Percentiles rank a stretch among this genome's conserved stretches.
Evolutionary conservation across 73 alveolate genomes (phyloP).

Genomic region (Effrenium voratum): DNA sequence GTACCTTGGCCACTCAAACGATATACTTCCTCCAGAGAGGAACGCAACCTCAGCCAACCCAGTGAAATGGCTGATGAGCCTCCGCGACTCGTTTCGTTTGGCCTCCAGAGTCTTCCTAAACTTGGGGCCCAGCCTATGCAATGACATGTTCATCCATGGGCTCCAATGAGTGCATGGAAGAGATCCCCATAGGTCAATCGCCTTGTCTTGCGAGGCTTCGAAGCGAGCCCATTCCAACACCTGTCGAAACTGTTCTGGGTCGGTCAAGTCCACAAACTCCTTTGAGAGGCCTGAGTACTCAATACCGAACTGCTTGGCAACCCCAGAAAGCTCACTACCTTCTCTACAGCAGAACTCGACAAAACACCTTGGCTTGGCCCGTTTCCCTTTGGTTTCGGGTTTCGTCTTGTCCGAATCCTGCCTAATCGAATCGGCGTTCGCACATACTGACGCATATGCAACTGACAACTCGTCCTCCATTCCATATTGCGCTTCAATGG

Average conservation of each 20-base stretch:
- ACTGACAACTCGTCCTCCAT: not conserved
- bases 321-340: not conserved
- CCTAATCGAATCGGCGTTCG: not conserved
- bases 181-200: slow-evolving; percentile 23
- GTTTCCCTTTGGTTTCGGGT: not conserved
- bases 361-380: not conserved
- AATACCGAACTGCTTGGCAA: not conserved
- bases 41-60: not conserved
- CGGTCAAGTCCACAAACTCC: slow-evolving; percentile 15
- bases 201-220: not conserved
- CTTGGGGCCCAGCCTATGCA: not conserved
- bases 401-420: not conserved
- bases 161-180: slow-evolving; percentile 26
- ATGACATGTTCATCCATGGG: not conserved
- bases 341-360: not conserved
- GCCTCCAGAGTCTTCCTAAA: not conserved
- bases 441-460: not conserved
- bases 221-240: not conserved
- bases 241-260: not conserved
- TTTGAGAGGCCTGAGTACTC: slow-evolving; percentile 20
- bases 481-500: not conserved
- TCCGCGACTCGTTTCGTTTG: not conserved
- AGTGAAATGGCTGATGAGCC: not conserved
- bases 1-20: not conserved
- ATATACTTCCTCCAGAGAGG: not conserved